A percentile compares a stretch with the other conserved stretches of the same genome.
These are phyloP conservation scores for Lichenothelia convexa DNA, from an alignment of 495 filamentous ascomycete genomes.

Conservation along the genomic window DNA sequence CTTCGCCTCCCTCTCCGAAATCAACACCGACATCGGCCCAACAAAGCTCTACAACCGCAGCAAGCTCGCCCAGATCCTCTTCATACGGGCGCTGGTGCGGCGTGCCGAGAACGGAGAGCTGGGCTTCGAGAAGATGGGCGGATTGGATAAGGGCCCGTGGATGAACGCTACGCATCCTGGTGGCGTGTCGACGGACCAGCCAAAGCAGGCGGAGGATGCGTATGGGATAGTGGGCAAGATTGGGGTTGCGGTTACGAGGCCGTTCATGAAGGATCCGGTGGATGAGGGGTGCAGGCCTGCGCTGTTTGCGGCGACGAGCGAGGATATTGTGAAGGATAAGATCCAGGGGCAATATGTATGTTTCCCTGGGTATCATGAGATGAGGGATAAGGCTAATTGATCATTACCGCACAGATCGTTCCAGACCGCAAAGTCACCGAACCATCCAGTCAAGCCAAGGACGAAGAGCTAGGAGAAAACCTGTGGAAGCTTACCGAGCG, in stretches of 20 bases:
- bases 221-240: constrained; percentile 28
- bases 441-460: constrained; percentile 22
- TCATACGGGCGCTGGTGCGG: constrained; percentile 21
- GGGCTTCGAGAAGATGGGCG: constrained; percentile 13
- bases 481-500: constrained; percentile 25
- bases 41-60: constrained; percentile 33
- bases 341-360: constrained; percentile 31
- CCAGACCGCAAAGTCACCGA: constrained; percentile 31
- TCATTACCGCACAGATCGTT: constrained; percentile 29
- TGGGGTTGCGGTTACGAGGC: constrained; percentile 20
- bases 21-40: constrained; percentile 35
- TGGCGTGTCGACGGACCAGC: constrained; percentile 30
- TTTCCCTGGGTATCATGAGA: too few relatives aligned
- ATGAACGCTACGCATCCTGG: constrained; percentile 33
- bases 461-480: constrained; percentile 20
- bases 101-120: constrained; percentile 19
- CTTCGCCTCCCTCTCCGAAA: constrained; percentile 32
- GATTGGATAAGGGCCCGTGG: constrained; percentile 15
- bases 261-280: constrained; percentile 33
- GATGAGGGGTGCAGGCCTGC: constrained; percentile 29
- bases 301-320: constrained; percentile 30
- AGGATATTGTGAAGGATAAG: constrained; percentile 24
- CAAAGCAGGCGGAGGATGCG: constrained; percentile 32
- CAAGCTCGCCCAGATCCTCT: constrained; percentile 37
- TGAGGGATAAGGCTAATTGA: too few relatives aligned